Evolutionary conservation across 768 basidiomycete species (phyloP).

Genomic region (Rickenella mellea): DNA sequence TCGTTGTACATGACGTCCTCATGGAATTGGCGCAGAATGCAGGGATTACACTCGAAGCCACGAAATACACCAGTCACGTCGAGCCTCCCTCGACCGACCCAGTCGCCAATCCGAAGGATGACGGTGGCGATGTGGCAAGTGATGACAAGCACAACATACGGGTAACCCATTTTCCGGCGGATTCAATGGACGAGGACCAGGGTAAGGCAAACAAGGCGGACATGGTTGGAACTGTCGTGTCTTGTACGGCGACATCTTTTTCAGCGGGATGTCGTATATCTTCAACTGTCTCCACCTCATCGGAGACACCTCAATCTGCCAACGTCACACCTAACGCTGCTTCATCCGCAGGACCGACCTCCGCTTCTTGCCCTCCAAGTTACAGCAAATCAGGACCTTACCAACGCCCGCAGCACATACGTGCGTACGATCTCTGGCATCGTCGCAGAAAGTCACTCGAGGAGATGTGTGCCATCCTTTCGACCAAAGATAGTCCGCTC

Average conservation of each 20-base stretch:
- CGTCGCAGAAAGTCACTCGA: conserved; percentile 22
- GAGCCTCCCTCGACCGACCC: background rate
- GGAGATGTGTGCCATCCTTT: conserved; percentile 29
- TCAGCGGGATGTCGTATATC: background rate
- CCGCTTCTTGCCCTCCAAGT: conserved; percentile 7
- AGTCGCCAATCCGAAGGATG: background rate
- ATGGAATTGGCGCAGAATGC: conserved; percentile 19
- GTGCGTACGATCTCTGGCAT: conserved; percentile 39
- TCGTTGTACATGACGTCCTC: conserved; percentile 33
- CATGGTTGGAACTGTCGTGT: background rate
- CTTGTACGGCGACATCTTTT: too few species aligned
- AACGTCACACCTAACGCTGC: background rate
- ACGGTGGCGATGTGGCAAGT: background rate
- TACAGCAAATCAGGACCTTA: conserved; percentile 19
- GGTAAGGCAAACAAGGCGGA: background rate
- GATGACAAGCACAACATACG: background rate
- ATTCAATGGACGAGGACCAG: background rate
- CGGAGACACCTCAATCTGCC: too few species aligned
- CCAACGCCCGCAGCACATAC: conserved; percentile 24
- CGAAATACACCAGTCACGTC: conserved; percentile 20
- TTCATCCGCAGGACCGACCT: background rate
- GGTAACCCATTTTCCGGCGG: background rate
- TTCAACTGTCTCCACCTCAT: too few species aligned
- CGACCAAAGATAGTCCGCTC: conserved; percentile 29
- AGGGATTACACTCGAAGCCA: conserved; percentile 11